These are phyloP conservation scores for Candida dajiaensis DNA, from an alignment of 805 yeast species.

Conservation along the genomic window DNA sequence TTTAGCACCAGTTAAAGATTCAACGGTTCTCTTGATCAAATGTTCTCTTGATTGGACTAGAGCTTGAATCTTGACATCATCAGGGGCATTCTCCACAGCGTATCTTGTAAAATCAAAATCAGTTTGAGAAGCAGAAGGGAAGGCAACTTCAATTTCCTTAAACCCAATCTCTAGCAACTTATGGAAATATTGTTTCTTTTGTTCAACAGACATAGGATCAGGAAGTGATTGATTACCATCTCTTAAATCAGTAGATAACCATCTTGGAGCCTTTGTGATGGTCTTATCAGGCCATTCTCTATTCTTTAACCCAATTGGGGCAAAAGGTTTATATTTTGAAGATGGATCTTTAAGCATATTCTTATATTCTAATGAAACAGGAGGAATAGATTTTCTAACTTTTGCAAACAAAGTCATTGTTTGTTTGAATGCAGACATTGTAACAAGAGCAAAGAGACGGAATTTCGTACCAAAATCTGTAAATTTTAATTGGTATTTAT, in stretches of 20 bases:
- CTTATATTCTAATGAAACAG: slow-evolving; percentile 23
- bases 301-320: slow-evolving; percentile 49
- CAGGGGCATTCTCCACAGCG: slow-evolving; percentile 75
- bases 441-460: no score
- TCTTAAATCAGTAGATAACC: slow-evolving; percentile 76
- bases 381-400: slow-evolving; percentile 22
- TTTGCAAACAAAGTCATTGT: background rate
- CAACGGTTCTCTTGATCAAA: slow-evolving; percentile 67
- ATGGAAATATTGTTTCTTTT: slow-evolving; percentile 69
- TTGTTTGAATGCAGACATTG: background rate
- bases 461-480: no score
- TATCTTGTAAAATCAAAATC: slow-evolving; percentile 78
- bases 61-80: slow-evolving; percentile 68
- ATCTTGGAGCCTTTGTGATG: slow-evolving; percentile 68
- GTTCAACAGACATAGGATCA: slow-evolving; percentile 74
- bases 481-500: no score
- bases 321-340: slow-evolving; percentile 50
- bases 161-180: slow-evolving; percentile 68
- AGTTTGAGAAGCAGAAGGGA: slow-evolving; percentile 78
- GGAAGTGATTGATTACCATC: slow-evolving; percentile 81
- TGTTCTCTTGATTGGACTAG: slow-evolving; percentile 75
- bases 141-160: slow-evolving; percentile 76
- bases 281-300: slow-evolving; percentile 68
- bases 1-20: slow-evolving; percentile 66
- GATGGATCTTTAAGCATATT: slow-evolving; percentile 71